Evolutionary conservation across 192 early-diverging fungal species (phyloP), one percentile per base, ranked within the genome.

Genomic region (Backusella tuberculispora): DNA sequence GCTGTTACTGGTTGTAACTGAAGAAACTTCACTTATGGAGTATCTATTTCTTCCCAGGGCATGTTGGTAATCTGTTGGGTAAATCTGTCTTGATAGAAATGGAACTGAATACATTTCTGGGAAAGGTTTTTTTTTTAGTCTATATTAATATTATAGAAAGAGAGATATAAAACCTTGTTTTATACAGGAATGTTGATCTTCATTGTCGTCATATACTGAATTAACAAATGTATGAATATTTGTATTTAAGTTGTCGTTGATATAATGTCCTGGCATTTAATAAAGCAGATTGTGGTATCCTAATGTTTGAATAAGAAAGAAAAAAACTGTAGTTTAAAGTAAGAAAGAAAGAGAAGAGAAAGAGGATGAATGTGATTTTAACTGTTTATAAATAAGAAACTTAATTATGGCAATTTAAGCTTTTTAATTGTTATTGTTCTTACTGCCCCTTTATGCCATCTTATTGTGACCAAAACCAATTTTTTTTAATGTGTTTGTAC

Each of bases 81-180:
- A 5, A 9, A 4, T 43, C 24, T 53, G 19, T 19, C 50, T 19
- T 53, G 50, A 4, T 43, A 43, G 4, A 9, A 43, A 53, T 21
- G 50, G 2, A 53, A 19, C n/a, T 53, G 7, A 19, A 53, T 53
- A n/a, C 9, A 53, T 43, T 34, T 34, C 29, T 34, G 29, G 29
- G 2, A 19, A 53, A 4, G 17, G 3, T 19, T 50, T 19, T 13
- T 19, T 60, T 3, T 24, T 60, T 60, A 12, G 10, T 43, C 10
- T 9, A 9, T 43, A 43, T 43, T 43, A 43, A 2, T 10, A 43
- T 43, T 43, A 43, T 60, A 26, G 53, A 13, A 53, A 53, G 4
- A 19, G 9, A 3, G n/a, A 53, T 53, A 53, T 53, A 53, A 60
- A 60, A 60, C 53, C 53, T 60, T 60, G 53, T 60, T 60, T 24